Base-by-base conservation (phyloP, 2,329 filamentous ascomycete species). In the Aspergillus carbonarius region DNA sequence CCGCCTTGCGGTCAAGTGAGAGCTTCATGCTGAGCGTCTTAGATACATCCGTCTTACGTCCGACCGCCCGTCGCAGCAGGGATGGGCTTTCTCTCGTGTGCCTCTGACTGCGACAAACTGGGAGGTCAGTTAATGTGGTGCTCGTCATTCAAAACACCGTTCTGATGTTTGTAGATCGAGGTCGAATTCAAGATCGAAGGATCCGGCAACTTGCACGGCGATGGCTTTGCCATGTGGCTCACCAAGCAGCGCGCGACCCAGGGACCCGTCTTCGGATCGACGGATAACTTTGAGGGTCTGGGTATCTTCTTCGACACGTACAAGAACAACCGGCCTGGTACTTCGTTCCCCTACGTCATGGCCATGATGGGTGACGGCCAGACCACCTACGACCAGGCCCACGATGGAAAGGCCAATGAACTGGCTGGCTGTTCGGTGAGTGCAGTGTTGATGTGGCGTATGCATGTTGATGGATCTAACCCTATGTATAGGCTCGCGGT, bases 301-400 rank as follows among this genome's bases (percentile, higher is more conserved):
- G 95, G 92, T 55, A 84, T 99, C 76, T 98, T 97, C 81, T 86
- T 99, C 79, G 95, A 99, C 75, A 99, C 95, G 46, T 99, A 99
- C 84, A 99, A 99, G 87, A 99, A 99, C 82, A 96, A 97, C 81
- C 88, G 95, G 13, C 93, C 95, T 0, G 95, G 95, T 44, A 89
- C 92, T 42, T 90, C 96, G 48, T 99, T 99, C 78, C 95, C 95
- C 52, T 97, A 96, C 73, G 89, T 99, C 70, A 97, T 98, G 93
- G 93, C 93, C 63, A 98, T 98, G 95, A 83, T 92, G 66, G 95
- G 95, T 60, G 95, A 99, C 74, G 93, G 95, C 62, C 82, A 92
- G 73, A 96, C 89, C 6, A 74, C 82, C 13, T 99, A 99, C 78
- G 92, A 98, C 81, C 92, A 97, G 80, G 87, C 88, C 68, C 93